These are phyloP conservation scores for Xylariaceae sp. DNA, from an alignment of 2,329 filamentous ascomycete species.

Conservation along the genomic window DNA sequence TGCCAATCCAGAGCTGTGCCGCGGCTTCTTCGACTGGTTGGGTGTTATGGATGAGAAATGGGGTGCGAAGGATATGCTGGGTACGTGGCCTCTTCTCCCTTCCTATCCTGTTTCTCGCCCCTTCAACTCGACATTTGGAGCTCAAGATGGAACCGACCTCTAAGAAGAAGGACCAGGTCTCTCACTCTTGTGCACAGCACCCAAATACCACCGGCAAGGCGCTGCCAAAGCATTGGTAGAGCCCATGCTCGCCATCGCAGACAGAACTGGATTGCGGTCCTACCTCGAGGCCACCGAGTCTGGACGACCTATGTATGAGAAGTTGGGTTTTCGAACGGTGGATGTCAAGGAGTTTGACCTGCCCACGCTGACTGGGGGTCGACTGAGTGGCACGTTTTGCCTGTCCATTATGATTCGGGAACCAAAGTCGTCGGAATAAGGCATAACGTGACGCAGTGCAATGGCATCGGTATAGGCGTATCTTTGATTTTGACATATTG, in stretches of 20 bases:
- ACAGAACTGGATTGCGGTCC: conserved; percentile 29
- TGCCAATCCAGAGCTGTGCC: conserved; percentile 27
- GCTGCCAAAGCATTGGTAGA: conserved; percentile 34
- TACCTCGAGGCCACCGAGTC: conserved; percentile 40
- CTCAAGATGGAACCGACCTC: not conserved
- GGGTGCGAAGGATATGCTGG: conserved; percentile 32
- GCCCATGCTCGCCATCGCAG: conserved; percentile 36
- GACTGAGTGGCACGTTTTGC: conserved; percentile 15
- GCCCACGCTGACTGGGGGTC: conserved; percentile 15
- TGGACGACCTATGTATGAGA: conserved; percentile 37
- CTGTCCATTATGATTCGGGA: conserved; percentile 31
- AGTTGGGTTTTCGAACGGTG: conserved; percentile 36
- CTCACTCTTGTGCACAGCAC: conserved; percentile 35
- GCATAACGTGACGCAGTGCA: not conserved
- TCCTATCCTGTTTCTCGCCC: not conserved
- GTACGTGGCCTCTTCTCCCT: conserved; percentile 21
- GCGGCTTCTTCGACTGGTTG: conserved; percentile 31
- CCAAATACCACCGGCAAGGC: conserved; percentile 35
- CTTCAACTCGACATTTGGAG: not conserved
- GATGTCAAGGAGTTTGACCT: conserved; percentile 31
- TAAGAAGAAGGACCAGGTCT: conserved; percentile 28
- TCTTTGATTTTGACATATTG: too few relatives aligned
- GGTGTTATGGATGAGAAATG: conserved; percentile 28
- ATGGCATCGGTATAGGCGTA: too few relatives aligned
- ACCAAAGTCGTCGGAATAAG: conserved; percentile 15